Evolutionary conservation across 345 rosid species (phyloP).

Genomic region (Stellera chamaejasme): DNA sequence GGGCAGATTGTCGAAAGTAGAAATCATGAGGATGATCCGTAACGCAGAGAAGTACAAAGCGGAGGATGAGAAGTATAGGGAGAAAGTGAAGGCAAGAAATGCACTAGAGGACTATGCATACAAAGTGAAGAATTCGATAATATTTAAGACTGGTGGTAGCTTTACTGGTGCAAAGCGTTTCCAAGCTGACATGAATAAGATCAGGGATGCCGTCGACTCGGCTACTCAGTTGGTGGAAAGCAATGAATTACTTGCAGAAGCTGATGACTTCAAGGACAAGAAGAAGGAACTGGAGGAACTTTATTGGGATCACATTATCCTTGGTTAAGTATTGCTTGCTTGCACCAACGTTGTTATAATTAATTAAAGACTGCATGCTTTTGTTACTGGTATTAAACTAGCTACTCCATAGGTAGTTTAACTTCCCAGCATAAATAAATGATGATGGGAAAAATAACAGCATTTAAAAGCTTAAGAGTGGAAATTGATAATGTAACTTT

Average conservation of each 20-base stretch:
- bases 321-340: too few relatives aligned
- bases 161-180: slow-evolving; percentile 40
- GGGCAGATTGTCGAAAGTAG: slow-evolving; percentile 65
- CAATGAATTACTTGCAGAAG: slow-evolving; percentile 53
- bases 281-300: slow-evolving; percentile 68
- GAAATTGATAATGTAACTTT: too few relatives aligned
- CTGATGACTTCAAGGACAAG: slow-evolving; percentile 71
- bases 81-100: slow-evolving; percentile 59
- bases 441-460: too few relatives aligned
- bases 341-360: too few relatives aligned
- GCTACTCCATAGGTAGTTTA: too few relatives aligned
- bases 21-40: slow-evolving; percentile 67
- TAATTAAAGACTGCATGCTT: too few relatives aligned
- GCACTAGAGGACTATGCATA: slow-evolving; percentile 31
- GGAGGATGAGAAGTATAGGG: slow-evolving; percentile 66
- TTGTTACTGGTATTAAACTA: too few relatives aligned
- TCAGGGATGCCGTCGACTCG: slow-evolving; percentile 61
- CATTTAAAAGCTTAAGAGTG: too few relatives aligned
- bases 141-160: slow-evolving; percentile 42
- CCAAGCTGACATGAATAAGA: slow-evolving; percentile 57
- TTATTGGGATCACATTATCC: slow-evolving; percentile 63
- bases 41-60: slow-evolving; percentile 78
- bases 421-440: too few relatives aligned
- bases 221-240: slow-evolving; percentile 63
- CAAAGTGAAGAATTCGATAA: slow-evolving; percentile 60